These are phyloP conservation scores for Barbatosphaeria neglecta DNA, from an alignment of 495 filamentous ascomycete genomes.

Conservation along the genomic window DNA sequence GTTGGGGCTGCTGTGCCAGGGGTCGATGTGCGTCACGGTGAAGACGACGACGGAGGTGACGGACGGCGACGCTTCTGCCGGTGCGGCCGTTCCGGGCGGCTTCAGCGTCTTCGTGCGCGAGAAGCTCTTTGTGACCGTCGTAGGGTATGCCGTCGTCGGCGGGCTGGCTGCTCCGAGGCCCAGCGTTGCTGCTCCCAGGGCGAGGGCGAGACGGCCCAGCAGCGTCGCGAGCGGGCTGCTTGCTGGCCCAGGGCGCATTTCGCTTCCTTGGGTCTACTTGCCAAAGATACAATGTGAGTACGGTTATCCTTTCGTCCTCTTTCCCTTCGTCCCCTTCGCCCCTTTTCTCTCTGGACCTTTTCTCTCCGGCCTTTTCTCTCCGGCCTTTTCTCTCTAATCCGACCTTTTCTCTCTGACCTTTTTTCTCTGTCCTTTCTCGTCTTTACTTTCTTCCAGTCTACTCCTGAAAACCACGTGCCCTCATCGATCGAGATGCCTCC, in stretches of 20 bases:
- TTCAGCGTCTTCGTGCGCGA: background rate
- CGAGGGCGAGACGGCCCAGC: background rate
- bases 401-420: too few relatives aligned
- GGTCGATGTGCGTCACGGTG: background rate
- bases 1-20: background rate
- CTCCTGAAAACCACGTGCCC: background rate
- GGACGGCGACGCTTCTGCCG: background rate
- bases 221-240: too few relatives aligned
- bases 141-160: background rate
- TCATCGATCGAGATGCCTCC: background rate
- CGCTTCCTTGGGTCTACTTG: too few relatives aligned
- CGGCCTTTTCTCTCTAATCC: too few relatives aligned
- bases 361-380: too few relatives aligned
- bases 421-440: too few relatives aligned
- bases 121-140: background rate
- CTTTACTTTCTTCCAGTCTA: too few relatives aligned
- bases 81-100: background rate
- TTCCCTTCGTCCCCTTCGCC: too few relatives aligned
- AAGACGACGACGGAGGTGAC: background rate
- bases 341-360: too few relatives aligned
- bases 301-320: too few relatives aligned
- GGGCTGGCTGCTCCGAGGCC: background rate
- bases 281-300: too few relatives aligned
- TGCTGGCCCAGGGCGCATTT: too few relatives aligned
- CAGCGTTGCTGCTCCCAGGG: background rate